Evolutionary conservation across 2,329 filamentous ascomycete species (phyloP), one percentile per base, ranked within the genome.

Genomic region (Pyrenophora graminea): DNA sequence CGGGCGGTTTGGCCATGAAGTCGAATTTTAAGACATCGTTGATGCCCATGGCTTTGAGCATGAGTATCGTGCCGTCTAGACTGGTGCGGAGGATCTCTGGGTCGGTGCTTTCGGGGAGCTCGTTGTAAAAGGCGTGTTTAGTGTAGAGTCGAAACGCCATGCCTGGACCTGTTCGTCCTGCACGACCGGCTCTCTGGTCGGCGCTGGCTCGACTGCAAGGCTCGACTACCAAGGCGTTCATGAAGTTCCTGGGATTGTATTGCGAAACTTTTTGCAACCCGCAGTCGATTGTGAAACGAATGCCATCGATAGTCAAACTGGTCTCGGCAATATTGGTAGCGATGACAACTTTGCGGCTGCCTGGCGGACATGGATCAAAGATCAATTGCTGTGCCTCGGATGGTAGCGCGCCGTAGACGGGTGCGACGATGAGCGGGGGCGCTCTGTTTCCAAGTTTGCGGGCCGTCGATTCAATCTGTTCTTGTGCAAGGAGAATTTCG

Each of bases 241-340:
- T 96, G 48, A 92, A 92, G 0, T 90, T 96, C 1, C 88, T 85
- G 0, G 92, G 88, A 56, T 96, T 96, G 76, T 93, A 97, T 1
- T 92, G 33, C 10, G 23, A 39, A 69, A 97, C 91, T 72, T 99
- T 99, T 56, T 94, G 91, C 59, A 95, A 96, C 0, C 94, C 94
- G 0, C 90, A 90, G 63, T 99, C 94, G 53, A 97, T 96, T 31
- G 97, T 94, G 70, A 95, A 97, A 7, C 93, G 89, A 53, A 97
- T 96, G 13, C 92, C 93, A 69, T 97, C 92, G 51, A 99, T 96
- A 0, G 94, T 99, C 67, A 99, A 77, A 78, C 86, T 91, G 0
- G 94, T 99, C 73, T 99, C 94, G 2, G 94, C 94, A 72, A 99
- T 97, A 69, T 99, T 99, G 2, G 94, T 97, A 0, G 93, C 91